These are phyloP conservation scores for Gentiana macrophylla DNA, from an alignment of 257 asterid species.

Conservation along the genomic window DNA sequence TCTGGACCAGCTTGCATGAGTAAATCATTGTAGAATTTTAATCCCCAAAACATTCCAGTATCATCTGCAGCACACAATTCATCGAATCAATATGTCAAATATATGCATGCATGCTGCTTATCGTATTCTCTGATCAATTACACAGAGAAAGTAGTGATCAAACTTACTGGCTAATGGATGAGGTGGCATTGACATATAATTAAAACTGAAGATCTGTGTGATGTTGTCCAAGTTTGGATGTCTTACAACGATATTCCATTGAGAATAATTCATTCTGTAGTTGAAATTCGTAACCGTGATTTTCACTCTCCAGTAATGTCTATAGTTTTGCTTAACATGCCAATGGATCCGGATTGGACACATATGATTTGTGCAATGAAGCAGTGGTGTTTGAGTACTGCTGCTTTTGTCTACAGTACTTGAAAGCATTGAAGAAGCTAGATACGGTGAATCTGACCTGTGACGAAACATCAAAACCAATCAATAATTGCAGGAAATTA, in stretches of 20 bases:
- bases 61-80: constrained; percentile 25
- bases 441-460: constrained; percentile 25
- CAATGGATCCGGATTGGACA: constrained; percentile 48
- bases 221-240: constrained; percentile 39
- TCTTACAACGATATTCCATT: constrained; percentile 38
- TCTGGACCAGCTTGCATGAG: constrained; percentile 28
- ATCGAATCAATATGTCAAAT: too few species aligned
- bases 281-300: constrained; percentile 32
- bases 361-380: constrained; percentile 37
- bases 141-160: not conserved
- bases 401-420: constrained; percentile 12
- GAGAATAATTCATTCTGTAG: constrained; percentile 33
- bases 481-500: constrained; percentile 6
- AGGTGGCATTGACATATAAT: constrained; percentile 23
- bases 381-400: constrained; percentile 11
- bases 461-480: constrained; percentile 5
- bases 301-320: constrained; percentile 41
- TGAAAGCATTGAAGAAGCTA: constrained; percentile 19
- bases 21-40: constrained; percentile 32
- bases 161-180: constrained; percentile 30
- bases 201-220: constrained; percentile 36
- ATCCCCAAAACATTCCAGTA: constrained; percentile 39
- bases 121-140: not conserved
- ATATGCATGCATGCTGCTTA: too few species aligned
- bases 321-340: constrained; percentile 40